Evolutionary conservation across 2,329 filamentous ascomycete genomes (phyloP).

Genomic region (Aspergillus latus): DNA sequence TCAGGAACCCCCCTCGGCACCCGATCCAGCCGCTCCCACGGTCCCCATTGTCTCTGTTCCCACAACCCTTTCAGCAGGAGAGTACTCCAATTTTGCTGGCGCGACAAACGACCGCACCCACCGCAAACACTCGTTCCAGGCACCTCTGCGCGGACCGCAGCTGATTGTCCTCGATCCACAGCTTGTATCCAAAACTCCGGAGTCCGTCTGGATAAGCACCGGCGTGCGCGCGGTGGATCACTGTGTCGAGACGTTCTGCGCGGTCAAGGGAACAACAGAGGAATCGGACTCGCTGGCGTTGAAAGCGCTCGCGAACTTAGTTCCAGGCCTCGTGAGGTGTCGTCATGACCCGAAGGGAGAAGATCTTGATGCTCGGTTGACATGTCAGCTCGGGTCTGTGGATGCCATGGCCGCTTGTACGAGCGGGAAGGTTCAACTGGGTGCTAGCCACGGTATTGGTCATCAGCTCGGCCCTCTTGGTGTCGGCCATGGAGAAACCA

Average conservation of each 20-base stretch:
- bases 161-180: slow-evolving; percentile 59
- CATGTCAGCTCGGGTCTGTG: slow-evolving; percentile 54
- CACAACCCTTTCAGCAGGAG: slow-evolving; percentile 44
- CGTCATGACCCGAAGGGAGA: slow-evolving; percentile 31
- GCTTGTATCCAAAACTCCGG: slow-evolving; percentile 58
- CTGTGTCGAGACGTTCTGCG: slow-evolving; percentile 57
- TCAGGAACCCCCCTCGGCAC: slow-evolving; percentile 19
- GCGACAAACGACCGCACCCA: slow-evolving; percentile 38
- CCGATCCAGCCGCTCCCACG: slow-evolving; percentile 26
- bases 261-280: slow-evolving; percentile 33
- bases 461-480: slow-evolving; percentile 57
- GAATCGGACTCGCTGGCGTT: slow-evolving; percentile 40
- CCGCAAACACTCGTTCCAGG: slow-evolving; percentile 39
- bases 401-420: slow-evolving; percentile 53
- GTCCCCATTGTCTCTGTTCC: slow-evolving; percentile 42
- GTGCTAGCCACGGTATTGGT: slow-evolving; percentile 54
- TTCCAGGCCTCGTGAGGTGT: slow-evolving; percentile 46
- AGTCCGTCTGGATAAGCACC: slow-evolving; percentile 45
- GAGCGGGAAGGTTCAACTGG: slow-evolving; percentile 43
- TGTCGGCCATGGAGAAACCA: slow-evolving; percentile 62
- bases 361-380: slow-evolving; percentile 46
- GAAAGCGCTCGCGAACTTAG: slow-evolving; percentile 43
- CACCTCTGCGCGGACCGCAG: slow-evolving; percentile 45
- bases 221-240: slow-evolving; percentile 60
- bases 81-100: slow-evolving; percentile 44